Conservation (phyloP, 495 filamentous ascomycete species). For the Evernia prunastri region DNA sequence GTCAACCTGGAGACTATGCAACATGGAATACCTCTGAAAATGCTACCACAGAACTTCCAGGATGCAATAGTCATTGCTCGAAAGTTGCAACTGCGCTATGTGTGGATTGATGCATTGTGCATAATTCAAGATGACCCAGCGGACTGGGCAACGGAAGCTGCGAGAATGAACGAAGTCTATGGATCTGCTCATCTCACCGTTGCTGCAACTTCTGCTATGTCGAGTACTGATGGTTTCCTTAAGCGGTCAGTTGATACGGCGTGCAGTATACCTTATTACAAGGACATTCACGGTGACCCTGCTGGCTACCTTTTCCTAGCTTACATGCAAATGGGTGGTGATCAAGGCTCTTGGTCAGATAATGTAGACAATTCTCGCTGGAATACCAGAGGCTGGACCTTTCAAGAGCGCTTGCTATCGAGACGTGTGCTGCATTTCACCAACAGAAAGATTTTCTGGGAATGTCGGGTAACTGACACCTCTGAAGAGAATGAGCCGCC, state of each 20-base stretch:
- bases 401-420: constrained; percentile 36
- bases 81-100: constrained; percentile 15
- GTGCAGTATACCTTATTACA: neutral
- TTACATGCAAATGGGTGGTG: neutral
- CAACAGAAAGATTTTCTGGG: constrained; percentile 26
- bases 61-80: constrained; percentile 18
- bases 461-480: constrained; percentile 23
- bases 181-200: constrained; percentile 14
- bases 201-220: constrained; percentile 14
- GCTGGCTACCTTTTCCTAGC: neutral
- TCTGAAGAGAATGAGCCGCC: constrained; percentile 6
- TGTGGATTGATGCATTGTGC: constrained; percentile 28
- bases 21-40: neutral
- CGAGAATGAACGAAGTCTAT: constrained; percentile 21
- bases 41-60: constrained; percentile 18
- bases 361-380: constrained; percentile 13
- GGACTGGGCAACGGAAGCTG: constrained; percentile 17
- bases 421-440: constrained; percentile 31
- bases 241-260: neutral
- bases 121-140: constrained; percentile 24
- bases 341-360: neutral
- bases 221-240: constrained; percentile 14
- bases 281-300: neutral
- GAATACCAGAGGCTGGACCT: constrained; percentile 36
- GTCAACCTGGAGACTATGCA: constrained; percentile 6